A percentile compares a stretch with the other conserved stretches of the same genome.
phyloP scores from a whole-genome alignment of 1,139 yeast species.

The Sugiyamaella pinicola region DNA sequence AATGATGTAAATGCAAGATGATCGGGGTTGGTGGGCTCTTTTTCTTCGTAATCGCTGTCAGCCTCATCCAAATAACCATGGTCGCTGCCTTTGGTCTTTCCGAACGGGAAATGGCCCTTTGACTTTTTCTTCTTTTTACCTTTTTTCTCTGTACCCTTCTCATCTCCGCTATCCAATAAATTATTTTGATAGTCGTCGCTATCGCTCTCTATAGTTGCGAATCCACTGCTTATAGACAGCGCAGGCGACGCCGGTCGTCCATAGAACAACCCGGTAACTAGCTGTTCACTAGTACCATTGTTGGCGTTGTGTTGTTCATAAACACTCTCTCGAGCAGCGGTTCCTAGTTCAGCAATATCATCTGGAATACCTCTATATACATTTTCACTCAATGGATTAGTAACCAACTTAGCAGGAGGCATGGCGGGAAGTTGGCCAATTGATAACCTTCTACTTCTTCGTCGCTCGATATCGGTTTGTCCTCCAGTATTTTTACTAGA shows the following conservation, averaged over 20 bases:
- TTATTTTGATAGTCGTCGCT: conserved; percentile 27
- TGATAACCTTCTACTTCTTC: conserved; percentile 17
- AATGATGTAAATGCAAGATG: conserved; percentile 22
- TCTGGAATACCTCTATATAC: conserved; percentile 18
- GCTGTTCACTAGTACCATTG: conserved; percentile 9
- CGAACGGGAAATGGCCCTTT: conserved; percentile 7
- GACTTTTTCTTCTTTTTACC: conserved; percentile 21
- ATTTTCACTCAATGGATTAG: conserved; percentile 16
- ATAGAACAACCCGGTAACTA: conserved; percentile 7
- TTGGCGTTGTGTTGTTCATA: conserved; percentile 11
- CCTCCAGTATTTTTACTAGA: conserved; percentile 30
- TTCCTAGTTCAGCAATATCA: conserved; percentile 13
- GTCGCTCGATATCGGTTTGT: conserved; percentile 7
- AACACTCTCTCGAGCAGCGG: conserved; percentile 7
- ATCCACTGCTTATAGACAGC: conserved; percentile 22
- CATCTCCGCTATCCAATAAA: conserved; percentile 17
- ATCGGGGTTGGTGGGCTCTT: conserved; percentile 14
- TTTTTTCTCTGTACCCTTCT: conserved; percentile 13
- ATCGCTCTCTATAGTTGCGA: conserved; percentile 37
- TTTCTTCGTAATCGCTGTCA: conserved; percentile 17
- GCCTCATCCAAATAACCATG: conserved; percentile 27
- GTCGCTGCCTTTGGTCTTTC: conserved; percentile 14
- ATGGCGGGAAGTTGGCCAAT: conserved; percentile 10
- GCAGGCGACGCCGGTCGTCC: conserved; percentile 28
- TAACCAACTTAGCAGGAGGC: conserved; percentile 7